Conservation (phyloP, 2,329 filamentous ascomycete species). For the Tolypocladium paradoxum region DNA sequence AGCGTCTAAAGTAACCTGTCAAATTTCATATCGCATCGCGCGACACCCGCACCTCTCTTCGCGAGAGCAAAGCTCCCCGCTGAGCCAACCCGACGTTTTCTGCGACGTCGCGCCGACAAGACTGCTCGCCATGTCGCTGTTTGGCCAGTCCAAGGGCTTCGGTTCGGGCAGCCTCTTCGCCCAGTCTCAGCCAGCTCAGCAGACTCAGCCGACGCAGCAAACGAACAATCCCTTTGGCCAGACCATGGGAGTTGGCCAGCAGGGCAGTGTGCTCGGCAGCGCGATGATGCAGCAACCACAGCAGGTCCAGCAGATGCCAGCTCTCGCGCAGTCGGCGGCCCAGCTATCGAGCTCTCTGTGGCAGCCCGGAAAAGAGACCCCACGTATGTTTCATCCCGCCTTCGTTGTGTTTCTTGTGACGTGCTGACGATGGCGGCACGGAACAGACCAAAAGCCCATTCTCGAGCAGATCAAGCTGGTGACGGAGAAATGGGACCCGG, state of each 20-base stretch:
- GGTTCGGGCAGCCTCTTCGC: conserved; percentile 24
- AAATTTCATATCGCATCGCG: not conserved
- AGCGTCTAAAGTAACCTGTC: not conserved
- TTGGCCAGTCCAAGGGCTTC: conserved; percentile 27
- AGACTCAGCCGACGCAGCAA: conserved; percentile 15
- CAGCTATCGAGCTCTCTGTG: conserved; percentile 40
- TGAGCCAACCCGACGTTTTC: not conserved
- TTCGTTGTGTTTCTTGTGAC: not conserved
- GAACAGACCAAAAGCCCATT: conserved; percentile 54
- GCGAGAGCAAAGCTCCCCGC: conserved; percentile 2
- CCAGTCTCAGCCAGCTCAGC: conserved; percentile 24
- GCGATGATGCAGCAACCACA: conserved; percentile 24
- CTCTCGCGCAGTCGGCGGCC: conserved; percentile 32
- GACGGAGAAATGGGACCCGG: conserved; percentile 63
- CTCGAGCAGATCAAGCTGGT: conserved; percentile 63
- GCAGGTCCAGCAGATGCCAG: conserved; percentile 30
- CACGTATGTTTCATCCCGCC: conserved; percentile 25
- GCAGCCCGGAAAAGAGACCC: conserved; percentile 40
- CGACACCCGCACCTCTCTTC: not conserved
- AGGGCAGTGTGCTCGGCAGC: conserved; percentile 20
- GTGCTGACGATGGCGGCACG: conserved; percentile 1
- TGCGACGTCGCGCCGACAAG: not conserved
- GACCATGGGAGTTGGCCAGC: conserved; percentile 22
- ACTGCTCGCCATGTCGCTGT: conserved; percentile 23
- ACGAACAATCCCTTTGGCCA: conserved; percentile 18